Percentiles rank a stretch among this genome's conserved stretches.
Evolutionary conservation across 116 monocot genomes (phyloP).

Genomic region (Dioscorea cayenensis): DNA sequence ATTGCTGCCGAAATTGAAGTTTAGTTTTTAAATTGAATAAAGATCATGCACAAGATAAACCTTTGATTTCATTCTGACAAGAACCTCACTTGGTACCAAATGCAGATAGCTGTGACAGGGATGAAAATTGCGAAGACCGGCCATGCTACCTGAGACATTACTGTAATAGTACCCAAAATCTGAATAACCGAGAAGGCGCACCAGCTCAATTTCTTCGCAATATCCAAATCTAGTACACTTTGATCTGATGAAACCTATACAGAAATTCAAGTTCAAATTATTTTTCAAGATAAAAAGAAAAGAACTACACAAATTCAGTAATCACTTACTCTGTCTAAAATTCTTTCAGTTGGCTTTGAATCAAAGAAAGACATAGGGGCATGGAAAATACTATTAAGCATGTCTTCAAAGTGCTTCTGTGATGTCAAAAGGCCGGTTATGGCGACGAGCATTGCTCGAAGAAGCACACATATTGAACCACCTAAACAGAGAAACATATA

Average conservation of each 20-base stretch:
- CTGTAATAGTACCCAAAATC: constrained; percentile 64
- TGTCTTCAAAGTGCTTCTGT: constrained; percentile 60
- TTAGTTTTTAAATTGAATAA: not conserved
- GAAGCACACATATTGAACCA: constrained; percentile 54
- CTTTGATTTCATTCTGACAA: no score
- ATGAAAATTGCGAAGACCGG: constrained; percentile 69
- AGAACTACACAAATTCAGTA: not conserved
- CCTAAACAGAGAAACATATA: constrained; percentile 61
- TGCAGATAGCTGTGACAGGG: constrained; percentile 70
- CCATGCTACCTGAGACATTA: constrained; percentile 91
- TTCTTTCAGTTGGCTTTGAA: constrained; percentile 83
- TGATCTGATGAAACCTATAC: constrained; percentile 75
- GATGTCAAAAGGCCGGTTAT: constrained; percentile 64
- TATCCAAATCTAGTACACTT: constrained; percentile 72
- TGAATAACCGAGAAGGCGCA: constrained; percentile 72
- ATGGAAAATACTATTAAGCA: constrained; percentile 59
- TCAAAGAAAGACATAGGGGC: constrained; percentile 98
- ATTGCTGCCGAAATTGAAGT: constrained; percentile 40
- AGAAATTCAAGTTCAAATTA: not conserved
- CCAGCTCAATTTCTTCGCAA: constrained; percentile 58
- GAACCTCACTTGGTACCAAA: constrained; percentile 66
- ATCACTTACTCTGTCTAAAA: constrained; percentile 71
- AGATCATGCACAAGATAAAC: no score
- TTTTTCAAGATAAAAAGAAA: no score
- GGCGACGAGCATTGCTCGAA: constrained; percentile 46